Evolutionary conservation across 495 filamentous ascomycete species (phyloP).

Genomic region (Aspergillus indologenus): DNA sequence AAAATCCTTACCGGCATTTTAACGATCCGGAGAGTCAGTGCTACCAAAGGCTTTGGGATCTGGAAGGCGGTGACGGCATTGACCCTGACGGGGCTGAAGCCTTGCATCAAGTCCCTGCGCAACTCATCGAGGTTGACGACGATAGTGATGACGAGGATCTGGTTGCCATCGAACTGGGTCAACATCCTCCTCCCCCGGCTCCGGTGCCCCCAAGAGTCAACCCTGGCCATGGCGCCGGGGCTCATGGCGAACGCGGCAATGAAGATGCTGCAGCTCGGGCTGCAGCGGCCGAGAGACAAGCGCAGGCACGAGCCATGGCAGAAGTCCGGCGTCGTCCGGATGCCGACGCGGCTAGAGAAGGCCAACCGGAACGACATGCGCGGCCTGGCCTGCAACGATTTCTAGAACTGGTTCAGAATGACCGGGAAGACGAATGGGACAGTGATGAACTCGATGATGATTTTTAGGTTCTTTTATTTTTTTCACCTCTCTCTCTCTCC

Average conservation of each 20-base stretch:
- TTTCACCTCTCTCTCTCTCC: background rate
- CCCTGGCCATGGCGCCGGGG: slow-evolving; percentile 22
- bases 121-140: slow-evolving; percentile 38
- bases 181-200: slow-evolving; percentile 43
- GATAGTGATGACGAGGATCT: slow-evolving; percentile 33
- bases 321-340: slow-evolving; percentile 36
- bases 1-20: slow-evolving; percentile 86
- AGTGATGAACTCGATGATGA: slow-evolving; percentile 57
- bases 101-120: slow-evolving; percentile 40
- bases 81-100: slow-evolving; percentile 44
- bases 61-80: slow-evolving; percentile 76
- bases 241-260: slow-evolving; percentile 26
- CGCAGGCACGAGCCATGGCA: slow-evolving; percentile 44
- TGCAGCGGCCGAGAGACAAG: slow-evolving; percentile 42
- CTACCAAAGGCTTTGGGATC: slow-evolving; percentile 84
- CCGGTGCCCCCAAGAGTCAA: slow-evolving; percentile 38
- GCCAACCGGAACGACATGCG: slow-evolving; percentile 4
- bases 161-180: slow-evolving; percentile 28
- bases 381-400: slow-evolving; percentile 49
- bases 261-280: slow-evolving; percentile 42
- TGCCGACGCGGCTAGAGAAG: slow-evolving; percentile 8
- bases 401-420: slow-evolving; percentile 51
- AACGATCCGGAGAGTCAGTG: slow-evolving; percentile 65
- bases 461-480: slow-evolving; percentile 25
- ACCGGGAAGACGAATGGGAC: slow-evolving; percentile 63